Conservation (phyloP, 2,329 filamentous ascomycete species). For the Monilinia fructicola region DNA sequence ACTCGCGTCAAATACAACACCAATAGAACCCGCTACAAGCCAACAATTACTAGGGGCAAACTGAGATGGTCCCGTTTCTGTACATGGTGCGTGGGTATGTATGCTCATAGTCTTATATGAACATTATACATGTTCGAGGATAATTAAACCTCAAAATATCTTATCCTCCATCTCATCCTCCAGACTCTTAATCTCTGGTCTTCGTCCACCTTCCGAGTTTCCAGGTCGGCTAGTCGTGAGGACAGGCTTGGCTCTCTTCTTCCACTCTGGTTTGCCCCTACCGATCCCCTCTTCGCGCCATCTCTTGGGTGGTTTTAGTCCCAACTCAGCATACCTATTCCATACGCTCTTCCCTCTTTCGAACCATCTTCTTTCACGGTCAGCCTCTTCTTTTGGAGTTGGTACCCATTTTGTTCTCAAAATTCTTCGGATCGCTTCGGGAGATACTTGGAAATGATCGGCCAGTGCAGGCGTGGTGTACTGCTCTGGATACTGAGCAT, state of each 20-base stretch:
- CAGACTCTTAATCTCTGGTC: neutral
- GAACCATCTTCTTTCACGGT: conserved; percentile 61
- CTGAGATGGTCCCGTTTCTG: neutral
- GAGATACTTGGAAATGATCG: conserved; percentile 77
- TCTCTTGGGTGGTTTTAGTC: conserved; percentile 58
- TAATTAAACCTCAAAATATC: conserved; percentile 28
- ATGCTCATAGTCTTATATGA: conserved; percentile 1
- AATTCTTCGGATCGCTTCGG: conserved; percentile 85
- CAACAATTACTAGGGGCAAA: conserved; percentile 5
- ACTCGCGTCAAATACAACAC: conserved; percentile 1
- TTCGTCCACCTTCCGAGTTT: conserved; percentile 17
- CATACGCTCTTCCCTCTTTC: conserved; percentile 60
- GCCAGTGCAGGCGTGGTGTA: conserved; percentile 76
- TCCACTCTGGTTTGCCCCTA: conserved; percentile 35
- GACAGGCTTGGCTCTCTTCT: conserved; percentile 21
- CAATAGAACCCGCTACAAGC: neutral
- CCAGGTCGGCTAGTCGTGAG: conserved; percentile 30
- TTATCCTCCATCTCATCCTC: conserved; percentile 27
- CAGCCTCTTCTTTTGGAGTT: conserved; percentile 53
- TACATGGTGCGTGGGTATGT: neutral
- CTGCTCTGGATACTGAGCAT: conserved; percentile 71
- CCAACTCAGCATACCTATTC: conserved; percentile 58
- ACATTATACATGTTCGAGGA: conserved; percentile 6
- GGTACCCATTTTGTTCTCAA: conserved; percentile 76
- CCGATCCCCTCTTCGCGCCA: conserved; percentile 51